Percentiles rank a stretch among this genome's conserved stretches.
Evolutionary conservation across 2,329 filamentous ascomycete species (phyloP).

Genomic region (Colletotrichum sublineola): DNA sequence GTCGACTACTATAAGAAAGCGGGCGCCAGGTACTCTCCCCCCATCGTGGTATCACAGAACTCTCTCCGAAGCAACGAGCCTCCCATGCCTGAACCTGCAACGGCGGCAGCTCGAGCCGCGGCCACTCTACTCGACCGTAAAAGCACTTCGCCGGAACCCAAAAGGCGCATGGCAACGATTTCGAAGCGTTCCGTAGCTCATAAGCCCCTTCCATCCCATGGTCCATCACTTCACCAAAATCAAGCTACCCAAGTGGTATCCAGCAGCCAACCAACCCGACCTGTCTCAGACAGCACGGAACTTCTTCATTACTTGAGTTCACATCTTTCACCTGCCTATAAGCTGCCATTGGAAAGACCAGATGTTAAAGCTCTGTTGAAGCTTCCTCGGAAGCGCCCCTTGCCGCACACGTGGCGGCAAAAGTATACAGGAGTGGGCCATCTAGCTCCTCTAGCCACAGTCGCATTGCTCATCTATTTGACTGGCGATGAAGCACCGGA

Average conservation of each 20-base stretch:
- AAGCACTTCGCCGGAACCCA: neutral
- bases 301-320: conserved; percentile 5
- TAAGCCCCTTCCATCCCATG: neutral
- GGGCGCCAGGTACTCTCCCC: conserved; percentile 6
- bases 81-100: conserved; percentile 39
- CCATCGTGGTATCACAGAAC: conserved; percentile 47
- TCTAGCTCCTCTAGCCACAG: conserved; percentile 1
- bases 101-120: neutral
- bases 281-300: neutral
- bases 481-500: conserved; percentile 24
- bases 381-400: conserved; percentile 14
- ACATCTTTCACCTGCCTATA: conserved; percentile 11
- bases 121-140: neutral
- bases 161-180: neutral
- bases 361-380: conserved; percentile 33
- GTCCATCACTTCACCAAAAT: neutral
- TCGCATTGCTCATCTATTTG: conserved; percentile 37
- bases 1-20: conserved; percentile 42
- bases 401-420: conserved; percentile 13
- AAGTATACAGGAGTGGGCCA: conserved; percentile 19
- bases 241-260: neutral
- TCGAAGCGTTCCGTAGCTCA: neutral
- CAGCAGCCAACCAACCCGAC: neutral
- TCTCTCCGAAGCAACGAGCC: conserved; percentile 43
- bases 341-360: conserved; percentile 26